These are phyloP conservation scores for Seiridium cupressi DNA, from an alignment of 2,329 filamentous ascomycete species.

Conservation along the genomic window DNA sequence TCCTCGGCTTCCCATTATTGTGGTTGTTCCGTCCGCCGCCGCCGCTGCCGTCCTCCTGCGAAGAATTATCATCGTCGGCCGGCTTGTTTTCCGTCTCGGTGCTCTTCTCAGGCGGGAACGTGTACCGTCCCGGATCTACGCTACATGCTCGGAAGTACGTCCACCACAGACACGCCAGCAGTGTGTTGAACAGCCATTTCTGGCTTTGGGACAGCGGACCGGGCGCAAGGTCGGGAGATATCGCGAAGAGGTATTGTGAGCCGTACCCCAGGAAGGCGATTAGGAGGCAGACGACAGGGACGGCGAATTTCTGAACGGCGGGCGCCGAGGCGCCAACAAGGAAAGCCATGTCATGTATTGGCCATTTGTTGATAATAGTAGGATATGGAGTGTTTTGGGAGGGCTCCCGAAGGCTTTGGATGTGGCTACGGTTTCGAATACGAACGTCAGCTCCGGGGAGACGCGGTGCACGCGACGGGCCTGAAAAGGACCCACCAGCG, in stretches of 20 bases:
- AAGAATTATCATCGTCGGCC: conserved; percentile 11
- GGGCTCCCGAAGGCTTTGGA: neutral
- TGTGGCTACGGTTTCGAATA: neutral
- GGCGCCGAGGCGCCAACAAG: conserved; percentile 26
- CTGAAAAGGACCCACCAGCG: neutral
- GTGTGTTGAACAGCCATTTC: conserved; percentile 62
- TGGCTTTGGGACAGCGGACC: conserved; percentile 59
- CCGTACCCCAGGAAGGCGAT: conserved; percentile 70
- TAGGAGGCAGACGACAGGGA: conserved; percentile 65
- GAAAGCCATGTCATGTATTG: conserved; percentile 23
- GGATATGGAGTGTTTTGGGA: neutral
- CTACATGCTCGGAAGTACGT: conserved; percentile 65
- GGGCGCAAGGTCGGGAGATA: conserved; percentile 55
- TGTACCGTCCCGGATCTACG: conserved; percentile 56
- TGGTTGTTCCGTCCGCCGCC: neutral
- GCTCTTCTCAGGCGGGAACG: conserved; percentile 32
- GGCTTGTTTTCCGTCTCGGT: neutral
- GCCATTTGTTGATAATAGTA: neutral
- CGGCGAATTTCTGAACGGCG: conserved; percentile 54
- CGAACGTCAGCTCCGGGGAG: neutral
- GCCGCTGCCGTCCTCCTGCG: neutral
- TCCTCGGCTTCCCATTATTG: neutral
- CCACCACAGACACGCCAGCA: conserved; percentile 64
- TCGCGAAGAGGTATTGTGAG: conserved; percentile 68
- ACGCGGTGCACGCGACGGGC: conserved; percentile 3